phyloP scores from a whole-genome alignment of 2,329 filamentous ascomycete genomes.

The Cladosporium sp. region DNA sequence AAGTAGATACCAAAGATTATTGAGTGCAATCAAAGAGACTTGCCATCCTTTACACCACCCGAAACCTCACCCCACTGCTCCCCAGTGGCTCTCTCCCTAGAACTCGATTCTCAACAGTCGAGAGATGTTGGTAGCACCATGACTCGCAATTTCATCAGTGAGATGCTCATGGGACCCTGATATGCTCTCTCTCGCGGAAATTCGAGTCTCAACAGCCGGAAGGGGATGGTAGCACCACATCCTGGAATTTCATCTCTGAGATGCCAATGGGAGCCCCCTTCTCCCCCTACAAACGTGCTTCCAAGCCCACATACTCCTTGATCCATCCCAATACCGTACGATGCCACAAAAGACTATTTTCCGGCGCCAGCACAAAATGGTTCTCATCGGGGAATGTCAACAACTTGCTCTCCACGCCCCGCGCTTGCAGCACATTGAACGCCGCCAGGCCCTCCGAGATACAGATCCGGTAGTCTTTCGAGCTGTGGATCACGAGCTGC shows the following conservation, averaged over 20 bases:
- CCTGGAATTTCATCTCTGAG: slow-evolving; percentile 21
- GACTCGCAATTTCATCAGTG: no score
- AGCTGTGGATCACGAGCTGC: slow-evolving; percentile 82
- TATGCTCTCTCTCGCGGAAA: no score
- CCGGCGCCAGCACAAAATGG: slow-evolving; percentile 81
- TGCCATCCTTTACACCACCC: no score
- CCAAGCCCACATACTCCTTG: slow-evolving; percentile 51
- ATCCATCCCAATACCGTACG: slow-evolving; percentile 75
- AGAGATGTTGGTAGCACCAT: no score
- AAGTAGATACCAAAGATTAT: no score
- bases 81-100: no score
- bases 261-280: slow-evolving; percentile 14
- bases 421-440: slow-evolving; percentile 77
- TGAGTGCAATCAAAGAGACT: no score
- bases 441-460: slow-evolving; percentile 78
- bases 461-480: slow-evolving; percentile 81
- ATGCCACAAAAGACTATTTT: slow-evolving; percentile 90
- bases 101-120: no score
- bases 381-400: slow-evolving; percentile 76
- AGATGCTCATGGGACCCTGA: no score
- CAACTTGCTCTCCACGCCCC: slow-evolving; percentile 68
- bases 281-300: slow-evolving; percentile 35
- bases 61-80: no score
- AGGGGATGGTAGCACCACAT: slow-evolving; percentile 9
- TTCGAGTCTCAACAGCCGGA: no score